Evolutionary conservation across 192 early-diverging fungal species (phyloP).

Genomic region (Backusella sp.): DNA sequence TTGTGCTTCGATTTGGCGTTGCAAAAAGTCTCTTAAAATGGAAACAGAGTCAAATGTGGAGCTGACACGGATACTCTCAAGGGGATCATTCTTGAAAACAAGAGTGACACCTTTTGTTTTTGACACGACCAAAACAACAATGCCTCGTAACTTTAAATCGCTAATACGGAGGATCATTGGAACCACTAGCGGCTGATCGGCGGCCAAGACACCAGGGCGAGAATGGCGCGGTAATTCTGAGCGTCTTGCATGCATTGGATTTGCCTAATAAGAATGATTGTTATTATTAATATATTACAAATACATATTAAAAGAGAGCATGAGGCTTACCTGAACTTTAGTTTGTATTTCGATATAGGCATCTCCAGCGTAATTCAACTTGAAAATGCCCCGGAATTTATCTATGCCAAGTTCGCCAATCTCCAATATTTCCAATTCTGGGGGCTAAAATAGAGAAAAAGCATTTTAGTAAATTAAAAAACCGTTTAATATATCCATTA

Average conservation of each 20-base stretch:
- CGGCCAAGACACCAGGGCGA: constrained; percentile 74
- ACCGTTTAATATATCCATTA: not conserved
- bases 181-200: constrained; percentile 91
- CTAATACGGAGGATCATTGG: constrained; percentile 94
- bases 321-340: constrained; percentile 76
- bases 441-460: constrained; percentile 55
- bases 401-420: constrained; percentile 95
- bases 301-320: not conserved
- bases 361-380: constrained; percentile 91
- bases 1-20: constrained; percentile 87
- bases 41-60: constrained; percentile 97
- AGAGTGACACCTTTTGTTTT: constrained; percentile 93
- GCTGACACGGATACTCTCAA: constrained; percentile 90
- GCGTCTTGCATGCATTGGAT: constrained; percentile 64
- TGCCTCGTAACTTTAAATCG: constrained; percentile 85
- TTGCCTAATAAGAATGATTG: constrained; percentile 54
- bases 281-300: not conserved
- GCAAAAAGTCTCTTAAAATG: constrained; percentile 83
- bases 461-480: not conserved
- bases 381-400: constrained; percentile 94
- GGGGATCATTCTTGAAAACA: constrained; percentile 96
- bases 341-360: constrained; percentile 90
- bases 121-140: constrained; percentile 92
- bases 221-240: constrained; percentile 61
- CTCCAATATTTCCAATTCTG: constrained; percentile 96